Conservation (phyloP, 2,329 filamentous ascomycete species). For the Trichoderma arundinaceum region DNA sequence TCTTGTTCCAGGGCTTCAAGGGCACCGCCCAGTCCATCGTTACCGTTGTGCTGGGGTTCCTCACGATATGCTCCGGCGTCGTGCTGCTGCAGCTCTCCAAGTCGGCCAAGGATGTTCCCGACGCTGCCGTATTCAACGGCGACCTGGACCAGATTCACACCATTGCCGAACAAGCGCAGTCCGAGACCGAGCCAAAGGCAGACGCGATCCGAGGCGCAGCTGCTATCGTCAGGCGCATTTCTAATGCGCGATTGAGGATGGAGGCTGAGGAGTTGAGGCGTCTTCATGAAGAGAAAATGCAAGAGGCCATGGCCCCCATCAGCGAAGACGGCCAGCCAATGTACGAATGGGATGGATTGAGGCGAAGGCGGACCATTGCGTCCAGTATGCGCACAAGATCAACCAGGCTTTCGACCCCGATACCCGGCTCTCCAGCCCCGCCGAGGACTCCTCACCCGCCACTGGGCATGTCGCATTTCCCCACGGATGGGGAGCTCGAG, state of each 20-base stretch:
- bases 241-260: conserved; percentile 73
- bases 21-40: conserved; percentile 80
- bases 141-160: conserved; percentile 95
- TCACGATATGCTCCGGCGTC: conserved; percentile 92
- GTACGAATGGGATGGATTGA: conserved; percentile 90
- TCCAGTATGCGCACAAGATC: conserved; percentile 41
- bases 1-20: conserved; percentile 93
- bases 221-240: conserved; percentile 84
- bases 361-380: conserved; percentile 68
- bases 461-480: conserved; percentile 86
- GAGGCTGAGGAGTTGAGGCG: conserved; percentile 80
- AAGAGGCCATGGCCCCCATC: conserved; percentile 74
- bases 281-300: conserved; percentile 76
- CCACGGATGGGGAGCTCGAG: conserved; percentile 64
- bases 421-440: conserved; percentile 33
- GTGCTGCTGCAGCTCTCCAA: conserved; percentile 95
- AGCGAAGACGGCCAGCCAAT: conserved; percentile 72
- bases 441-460: conserved; percentile 43
- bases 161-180: conserved; percentile 91
- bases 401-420: conserved; percentile 39
- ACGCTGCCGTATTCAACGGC: conserved; percentile 87
- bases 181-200: conserved; percentile 94
- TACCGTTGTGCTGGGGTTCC: conserved; percentile 90
- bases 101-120: conserved; percentile 95
- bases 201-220: conserved; percentile 93